Percentiles rank a stretch among this genome's conserved stretches.
phyloP scores from a whole-genome alignment of 345 rosid genomes.

The Populus alba region DNA sequence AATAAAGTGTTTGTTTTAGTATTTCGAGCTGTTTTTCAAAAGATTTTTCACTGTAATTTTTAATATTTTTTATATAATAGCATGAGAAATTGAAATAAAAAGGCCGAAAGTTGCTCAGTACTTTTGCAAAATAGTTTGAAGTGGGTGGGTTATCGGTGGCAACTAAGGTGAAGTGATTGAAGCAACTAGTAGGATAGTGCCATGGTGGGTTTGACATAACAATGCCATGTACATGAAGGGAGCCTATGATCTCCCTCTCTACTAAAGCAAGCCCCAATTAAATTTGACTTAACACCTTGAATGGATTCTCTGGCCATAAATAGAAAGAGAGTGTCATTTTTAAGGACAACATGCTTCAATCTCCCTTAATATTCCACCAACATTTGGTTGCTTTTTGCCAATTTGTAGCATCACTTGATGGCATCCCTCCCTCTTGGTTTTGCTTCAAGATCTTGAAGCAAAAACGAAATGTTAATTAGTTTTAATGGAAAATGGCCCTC shows the following conservation, averaged over 20 bases:
- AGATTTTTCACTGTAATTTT: no score
- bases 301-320: slow-evolving; percentile 7
- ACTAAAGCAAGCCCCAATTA: background rate
- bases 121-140: background rate
- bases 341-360: slow-evolving; percentile 9
- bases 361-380: slow-evolving; percentile 20
- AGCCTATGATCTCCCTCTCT: background rate
- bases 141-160: background rate
- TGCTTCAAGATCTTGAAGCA: background rate
- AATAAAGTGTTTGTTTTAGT: no score
- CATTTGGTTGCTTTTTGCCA: slow-evolving; percentile 14
- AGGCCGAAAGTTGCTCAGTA: no score
- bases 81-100: no score
- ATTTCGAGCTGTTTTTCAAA: no score
- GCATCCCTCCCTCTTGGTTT: background rate
- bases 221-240: background rate
- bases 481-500: background rate
- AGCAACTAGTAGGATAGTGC: slow-evolving; percentile 10
- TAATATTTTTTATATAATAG: no score
- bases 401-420: no score
- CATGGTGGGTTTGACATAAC: slow-evolving; percentile 23
- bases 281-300: slow-evolving; percentile 6
- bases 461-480: no score
- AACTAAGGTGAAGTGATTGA: slow-evolving; percentile 13
- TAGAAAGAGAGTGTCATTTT: slow-evolving; percentile 16